Base-by-base conservation (phyloP, 208 protist species). In the Leishmania guyanensis region DNA sequence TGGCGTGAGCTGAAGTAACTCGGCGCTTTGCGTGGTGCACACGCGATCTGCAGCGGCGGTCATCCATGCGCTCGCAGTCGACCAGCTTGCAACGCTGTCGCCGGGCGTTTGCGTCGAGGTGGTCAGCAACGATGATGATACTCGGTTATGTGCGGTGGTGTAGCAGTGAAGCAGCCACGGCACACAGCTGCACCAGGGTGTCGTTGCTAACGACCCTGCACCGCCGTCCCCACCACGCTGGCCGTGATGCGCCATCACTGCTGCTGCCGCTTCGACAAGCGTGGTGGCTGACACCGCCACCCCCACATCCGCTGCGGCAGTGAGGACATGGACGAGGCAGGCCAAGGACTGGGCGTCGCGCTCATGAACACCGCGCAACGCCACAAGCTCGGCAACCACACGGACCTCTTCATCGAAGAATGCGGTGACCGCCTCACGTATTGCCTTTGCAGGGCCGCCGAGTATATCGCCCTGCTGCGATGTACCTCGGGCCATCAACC, bases 21-120 rank as follows among this genome's bases (percentile, higher is more conserved):
- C 77, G 4, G 5, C 26, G 46, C 64, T 56, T 64, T 80, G 60
- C 14, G 81, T 78, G 46, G 86, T 82, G 68, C 86, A 89, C 33
- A 89, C 79, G 26, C 81, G 75, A 78, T 89, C 86, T 0, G 82
- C 82, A 0, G 86, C 86, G 58, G 79, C 26, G 29, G 86, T 84
- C 77, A 84, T 73, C 86, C 86, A 88, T 33, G 53, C 82, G 75
- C 82, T 85, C 0, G 77, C 82, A 8, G 73, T 8, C 33, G 82
- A 50, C 82, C 77, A 85, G n/a, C 22, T 43, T 16, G 9, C 72
- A 65, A 17, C 72, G 33, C 29, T 20, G 33, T n/a, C 29, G 17
- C 50, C 33, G 53, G 22, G n/a, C 48, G n/a, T 39, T 22, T 39
- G 70, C 70, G 26, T n/a, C 46, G 48, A 71, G 17, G 65, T 48